Conservation (phyloP, 148 eudicot species). For the Talinum fruticosum region DNA sequence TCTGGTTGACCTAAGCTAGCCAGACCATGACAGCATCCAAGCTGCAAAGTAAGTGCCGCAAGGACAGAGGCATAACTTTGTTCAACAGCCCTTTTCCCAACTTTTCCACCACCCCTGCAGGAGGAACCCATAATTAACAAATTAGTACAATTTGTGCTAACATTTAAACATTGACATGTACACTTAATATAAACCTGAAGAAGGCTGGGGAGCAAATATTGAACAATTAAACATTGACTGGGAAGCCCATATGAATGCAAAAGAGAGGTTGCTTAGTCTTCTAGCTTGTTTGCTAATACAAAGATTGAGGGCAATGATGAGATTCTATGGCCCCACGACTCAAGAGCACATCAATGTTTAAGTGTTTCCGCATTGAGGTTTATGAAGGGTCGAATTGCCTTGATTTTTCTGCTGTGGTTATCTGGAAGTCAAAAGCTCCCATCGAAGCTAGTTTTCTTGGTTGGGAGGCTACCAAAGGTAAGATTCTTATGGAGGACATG, state of each 20-base stretch:
- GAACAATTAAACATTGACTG: too few relatives aligned
- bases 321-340: too few relatives aligned
- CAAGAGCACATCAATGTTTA: too few relatives aligned
- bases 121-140: slow-evolving; percentile 4
- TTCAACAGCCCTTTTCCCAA: slow-evolving; percentile 88
- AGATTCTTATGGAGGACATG: neutral
- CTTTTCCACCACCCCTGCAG: slow-evolving; percentile 94
- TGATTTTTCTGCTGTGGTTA: neutral
- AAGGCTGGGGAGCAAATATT: slow-evolving; percentile 44
- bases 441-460: neutral
- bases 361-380: too few relatives aligned
- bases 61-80: slow-evolving; percentile 84
- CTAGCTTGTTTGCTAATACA: too few relatives aligned
- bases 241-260: too few relatives aligned
- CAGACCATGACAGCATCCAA: slow-evolving; percentile 85
- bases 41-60: slow-evolving; percentile 80
- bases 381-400: too few relatives aligned
- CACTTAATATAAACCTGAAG: neutral
- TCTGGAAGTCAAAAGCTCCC: neutral
- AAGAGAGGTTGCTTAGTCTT: too few relatives aligned
- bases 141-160: neutral
- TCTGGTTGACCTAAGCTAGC: slow-evolving; percentile 78
- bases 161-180: neutral
- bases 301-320: too few relatives aligned
- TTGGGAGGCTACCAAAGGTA: neutral